phyloP scores from a whole-genome alignment of 768 basidiomycete genomes.

The Hericium coralloides region DNA sequence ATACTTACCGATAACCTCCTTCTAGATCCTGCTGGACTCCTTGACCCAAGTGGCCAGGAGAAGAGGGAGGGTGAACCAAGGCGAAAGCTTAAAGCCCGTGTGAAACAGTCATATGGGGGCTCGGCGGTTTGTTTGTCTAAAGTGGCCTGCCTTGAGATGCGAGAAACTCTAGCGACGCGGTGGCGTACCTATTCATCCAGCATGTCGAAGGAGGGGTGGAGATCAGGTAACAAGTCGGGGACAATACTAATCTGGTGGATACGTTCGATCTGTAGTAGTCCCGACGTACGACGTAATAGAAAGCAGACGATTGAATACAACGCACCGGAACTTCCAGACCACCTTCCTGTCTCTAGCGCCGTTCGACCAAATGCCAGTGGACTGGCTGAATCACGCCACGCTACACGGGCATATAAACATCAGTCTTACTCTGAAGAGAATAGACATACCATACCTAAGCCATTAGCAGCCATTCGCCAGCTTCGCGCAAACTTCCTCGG shows the following conservation, averaged over 20 bases:
- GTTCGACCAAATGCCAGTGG: constrained; percentile 75
- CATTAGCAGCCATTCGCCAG: constrained; percentile 35
- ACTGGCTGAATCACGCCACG: constrained; percentile 58
- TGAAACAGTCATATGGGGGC: constrained; percentile 72
- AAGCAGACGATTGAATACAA: neutral
- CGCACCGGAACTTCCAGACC: constrained; percentile 74
- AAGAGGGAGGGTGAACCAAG: constrained; percentile 32
- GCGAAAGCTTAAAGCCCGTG: constrained; percentile 60
- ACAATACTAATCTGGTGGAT: constrained; percentile 85
- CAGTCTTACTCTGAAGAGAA: neutral
- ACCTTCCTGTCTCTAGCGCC: constrained; percentile 80
- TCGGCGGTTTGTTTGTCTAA: constrained; percentile 59
- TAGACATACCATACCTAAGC: constrained; percentile 47
- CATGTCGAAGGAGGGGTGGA: constrained; percentile 69
- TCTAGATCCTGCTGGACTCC: constrained; percentile 57
- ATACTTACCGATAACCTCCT: constrained; percentile 55
- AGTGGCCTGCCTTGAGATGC: neutral
- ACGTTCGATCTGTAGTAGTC: constrained; percentile 70
- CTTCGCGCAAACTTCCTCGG: constrained; percentile 25
- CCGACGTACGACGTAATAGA: neutral
- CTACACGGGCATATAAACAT: constrained; percentile 23
- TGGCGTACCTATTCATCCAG: constrained; percentile 55
- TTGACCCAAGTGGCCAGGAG: constrained; percentile 50
- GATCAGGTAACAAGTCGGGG: constrained; percentile 70
- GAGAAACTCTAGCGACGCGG: neutral